phyloP scores from a whole-genome alignment of 106 monocot genomes.

The Acorus calamus region DNA sequence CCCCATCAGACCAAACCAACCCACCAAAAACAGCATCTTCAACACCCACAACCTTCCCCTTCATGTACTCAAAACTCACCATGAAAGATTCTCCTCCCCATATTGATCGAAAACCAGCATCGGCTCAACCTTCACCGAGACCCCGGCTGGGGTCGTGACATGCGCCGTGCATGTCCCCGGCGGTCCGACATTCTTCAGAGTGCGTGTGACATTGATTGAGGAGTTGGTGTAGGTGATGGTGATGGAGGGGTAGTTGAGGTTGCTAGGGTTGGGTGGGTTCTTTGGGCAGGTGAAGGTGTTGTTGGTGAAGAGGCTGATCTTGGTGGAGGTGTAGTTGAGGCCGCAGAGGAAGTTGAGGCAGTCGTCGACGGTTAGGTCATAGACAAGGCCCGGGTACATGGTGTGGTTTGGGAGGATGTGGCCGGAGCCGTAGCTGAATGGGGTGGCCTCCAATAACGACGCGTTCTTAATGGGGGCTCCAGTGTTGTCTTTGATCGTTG shows the following conservation, averaged over 20 bases:
- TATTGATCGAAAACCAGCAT: conserved; percentile 25
- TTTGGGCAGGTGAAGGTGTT: conserved; percentile 21
- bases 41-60: neutral
- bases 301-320: conserved; percentile 13
- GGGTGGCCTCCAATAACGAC: conserved; percentile 21
- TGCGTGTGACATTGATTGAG: conserved; percentile 21
- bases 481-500: conserved; percentile 39
- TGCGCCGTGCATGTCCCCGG: conserved; percentile 39
- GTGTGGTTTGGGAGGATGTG: conserved; percentile 49
- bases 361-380: conserved; percentile 31
- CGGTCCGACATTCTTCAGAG: conserved; percentile 49
- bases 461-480: conserved; percentile 19
- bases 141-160: conserved; percentile 17
- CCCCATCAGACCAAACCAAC: conserved; percentile 34
- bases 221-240: conserved; percentile 9
- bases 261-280: conserved; percentile 4
- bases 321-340: conserved; percentile 42
- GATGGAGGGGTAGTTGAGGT: conserved; percentile 66
- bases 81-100: conserved; percentile 39
- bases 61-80: conserved; percentile 19
- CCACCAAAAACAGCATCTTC: conserved; percentile 21
- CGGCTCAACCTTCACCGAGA: conserved; percentile 35
- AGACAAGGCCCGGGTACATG: conserved; percentile 55
- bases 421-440: conserved; percentile 57
- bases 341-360: conserved; percentile 49